Conservation (phyloP, 164 flowering plant species). For the Chimonanthus praecox region DNA sequence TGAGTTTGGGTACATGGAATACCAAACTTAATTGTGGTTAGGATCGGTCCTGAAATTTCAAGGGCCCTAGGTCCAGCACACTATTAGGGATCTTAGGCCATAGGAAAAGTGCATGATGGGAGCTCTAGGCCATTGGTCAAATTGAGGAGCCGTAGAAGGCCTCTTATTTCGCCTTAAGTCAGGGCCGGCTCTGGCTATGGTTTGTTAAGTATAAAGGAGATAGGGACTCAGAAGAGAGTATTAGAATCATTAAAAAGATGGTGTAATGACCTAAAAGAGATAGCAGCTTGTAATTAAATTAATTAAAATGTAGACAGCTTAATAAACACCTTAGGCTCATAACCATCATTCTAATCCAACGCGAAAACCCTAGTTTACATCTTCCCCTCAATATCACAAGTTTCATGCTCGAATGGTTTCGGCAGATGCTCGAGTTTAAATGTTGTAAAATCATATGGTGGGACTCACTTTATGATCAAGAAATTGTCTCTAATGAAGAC, state of each 20-base stretch:
- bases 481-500: too few relatives aligned
- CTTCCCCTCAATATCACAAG: neutral
- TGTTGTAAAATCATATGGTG: too few relatives aligned
- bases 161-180: too few relatives aligned
- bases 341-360: constrained; percentile 4
- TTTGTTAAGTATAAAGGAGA: neutral
- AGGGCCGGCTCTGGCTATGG: neutral
- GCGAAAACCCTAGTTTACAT: neutral
- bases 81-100: too few relatives aligned
- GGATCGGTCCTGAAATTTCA: too few relatives aligned
- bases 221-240: neutral
- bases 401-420: too few relatives aligned
- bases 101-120: too few relatives aligned
- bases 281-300: neutral
- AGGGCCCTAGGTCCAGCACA: too few relatives aligned
- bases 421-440: too few relatives aligned
- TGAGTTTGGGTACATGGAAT: neutral
- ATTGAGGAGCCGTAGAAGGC: too few relatives aligned
- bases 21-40: neutral
- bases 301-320: neutral
- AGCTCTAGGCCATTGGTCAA: too few relatives aligned
- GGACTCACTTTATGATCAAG: too few relatives aligned
- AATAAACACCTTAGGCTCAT: neutral
- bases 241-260: neutral
- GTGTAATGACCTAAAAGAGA: constrained; percentile 1